These are phyloP conservation scores for Metarhizium album DNA, from an alignment of 2,329 filamentous ascomycete genomes.

Conservation along the genomic window DNA sequence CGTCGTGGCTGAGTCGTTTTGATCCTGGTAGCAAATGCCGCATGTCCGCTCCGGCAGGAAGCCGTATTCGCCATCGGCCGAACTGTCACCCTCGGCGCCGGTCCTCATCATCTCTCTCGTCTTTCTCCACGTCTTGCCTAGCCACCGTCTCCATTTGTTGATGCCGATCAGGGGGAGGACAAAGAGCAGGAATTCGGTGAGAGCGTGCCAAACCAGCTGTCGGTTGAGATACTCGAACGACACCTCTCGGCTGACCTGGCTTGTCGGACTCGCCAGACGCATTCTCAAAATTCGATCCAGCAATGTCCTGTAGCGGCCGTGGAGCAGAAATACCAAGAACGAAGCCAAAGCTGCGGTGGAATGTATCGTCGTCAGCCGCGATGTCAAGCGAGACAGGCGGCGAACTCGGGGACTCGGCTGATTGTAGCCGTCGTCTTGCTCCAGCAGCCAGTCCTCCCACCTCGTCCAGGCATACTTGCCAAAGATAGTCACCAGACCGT, in stretches of 20 bases:
- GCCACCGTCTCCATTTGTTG: constrained; percentile 81
- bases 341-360: constrained; percentile 73
- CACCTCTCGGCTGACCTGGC: constrained; percentile 79
- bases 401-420: constrained; percentile 40
- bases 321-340: constrained; percentile 83
- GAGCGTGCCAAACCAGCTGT: constrained; percentile 98
- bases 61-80: constrained; percentile 59
- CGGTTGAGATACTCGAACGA: constrained; percentile 97
- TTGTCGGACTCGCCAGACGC: constrained; percentile 73
- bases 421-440: constrained; percentile 65
- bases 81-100: constrained; percentile 33
- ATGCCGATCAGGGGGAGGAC: constrained; percentile 94
- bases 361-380: constrained; percentile 59
- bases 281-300: constrained; percentile 77
- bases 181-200: constrained; percentile 97
- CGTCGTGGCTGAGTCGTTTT: constrained; percentile 60
- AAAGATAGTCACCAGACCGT: constrained; percentile 76
- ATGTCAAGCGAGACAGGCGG: constrained; percentile 59
- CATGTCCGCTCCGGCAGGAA: constrained; percentile 92
- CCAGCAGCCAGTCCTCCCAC: constrained; percentile 79
- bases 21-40: constrained; percentile 92
- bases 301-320: constrained; percentile 83
- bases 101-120: constrained; percentile 54
- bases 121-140: constrained; percentile 77
- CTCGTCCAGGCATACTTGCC: constrained; percentile 85